phyloP scores from a whole-genome alignment of 2,329 filamentous ascomycete genomes.

The Aspergillus transmontanensis region DNA sequence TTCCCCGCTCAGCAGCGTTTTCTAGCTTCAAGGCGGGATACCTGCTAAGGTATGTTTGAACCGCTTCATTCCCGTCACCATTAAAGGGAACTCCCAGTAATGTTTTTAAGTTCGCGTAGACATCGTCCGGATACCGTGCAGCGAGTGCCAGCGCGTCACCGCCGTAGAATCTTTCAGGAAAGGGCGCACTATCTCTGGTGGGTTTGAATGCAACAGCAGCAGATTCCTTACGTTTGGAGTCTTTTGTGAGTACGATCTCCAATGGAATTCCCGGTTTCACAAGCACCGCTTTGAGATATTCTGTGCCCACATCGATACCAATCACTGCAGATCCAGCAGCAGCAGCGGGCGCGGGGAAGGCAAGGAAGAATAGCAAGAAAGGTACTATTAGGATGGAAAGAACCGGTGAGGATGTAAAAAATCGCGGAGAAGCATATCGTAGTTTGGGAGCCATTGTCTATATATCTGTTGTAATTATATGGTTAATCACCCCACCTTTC shows the following conservation, averaged over 20 bases:
- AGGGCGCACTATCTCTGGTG: slow-evolving; percentile 65
- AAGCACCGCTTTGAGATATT: slow-evolving; percentile 93
- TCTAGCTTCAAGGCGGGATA: slow-evolving; percentile 78
- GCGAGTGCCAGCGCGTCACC: slow-evolving; percentile 86
- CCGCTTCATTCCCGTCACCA: slow-evolving; percentile 49
- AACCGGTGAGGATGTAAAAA: slow-evolving; percentile 31
- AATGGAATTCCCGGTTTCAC: slow-evolving; percentile 97
- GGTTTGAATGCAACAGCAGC: slow-evolving; percentile 94
- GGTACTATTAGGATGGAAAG: slow-evolving; percentile 52
- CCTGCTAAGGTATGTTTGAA: slow-evolving; percentile 70
- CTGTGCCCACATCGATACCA: slow-evolving; percentile 90
- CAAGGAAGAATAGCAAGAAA: slow-evolving; percentile 54
- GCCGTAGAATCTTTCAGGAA: slow-evolving; percentile 89
- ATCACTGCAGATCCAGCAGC: slow-evolving; percentile 75
- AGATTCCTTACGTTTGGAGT: slow-evolving; percentile 93
- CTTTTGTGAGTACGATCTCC: slow-evolving; percentile 96
- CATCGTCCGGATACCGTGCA: slow-evolving; percentile 85
- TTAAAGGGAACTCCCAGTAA: slow-evolving; percentile 72
- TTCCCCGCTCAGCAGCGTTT: slow-evolving; percentile 59
- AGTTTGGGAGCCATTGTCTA: slow-evolving; percentile 36
- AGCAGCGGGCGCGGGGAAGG: slow-evolving; percentile 59
- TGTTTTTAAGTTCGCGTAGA: slow-evolving; percentile 91
- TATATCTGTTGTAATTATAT: slow-evolving; percentile 14
- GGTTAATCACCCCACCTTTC: background rate
- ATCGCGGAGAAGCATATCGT: slow-evolving; percentile 24